Conservation (phyloP, 768 basidiomycete species). For the Hypsizygus marmoreus region DNA sequence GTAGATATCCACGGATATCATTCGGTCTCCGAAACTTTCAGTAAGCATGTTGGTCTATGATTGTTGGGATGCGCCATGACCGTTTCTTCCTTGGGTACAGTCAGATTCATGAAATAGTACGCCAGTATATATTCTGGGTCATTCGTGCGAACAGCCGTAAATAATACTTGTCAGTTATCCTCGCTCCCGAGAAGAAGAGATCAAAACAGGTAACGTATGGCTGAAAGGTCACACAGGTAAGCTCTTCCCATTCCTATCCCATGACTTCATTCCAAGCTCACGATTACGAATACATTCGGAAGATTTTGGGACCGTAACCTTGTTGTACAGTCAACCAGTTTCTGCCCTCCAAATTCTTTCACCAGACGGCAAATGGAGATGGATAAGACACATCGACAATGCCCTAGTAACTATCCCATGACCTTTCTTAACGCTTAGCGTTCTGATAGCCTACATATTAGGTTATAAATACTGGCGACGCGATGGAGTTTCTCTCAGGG, state of each 20-base stretch:
- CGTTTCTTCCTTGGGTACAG: conserved; percentile 19
- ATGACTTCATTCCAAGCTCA: neutral
- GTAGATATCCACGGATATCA: conserved; percentile 40
- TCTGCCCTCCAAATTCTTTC: conserved; percentile 45
- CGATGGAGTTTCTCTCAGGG: conserved; percentile 47
- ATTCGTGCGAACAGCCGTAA: neutral
- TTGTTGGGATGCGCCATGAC: neutral
- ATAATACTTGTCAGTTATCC: conserved; percentile 34
- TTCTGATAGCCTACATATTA: conserved; percentile 7
- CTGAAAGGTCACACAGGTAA: conserved; percentile 50
- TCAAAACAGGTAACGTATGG: conserved; percentile 45
- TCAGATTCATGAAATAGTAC: conserved; percentile 50
- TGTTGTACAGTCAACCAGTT: conserved; percentile 52
- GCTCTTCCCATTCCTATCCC: neutral
- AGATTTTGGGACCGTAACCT: conserved; percentile 28
- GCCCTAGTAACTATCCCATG: conserved; percentile 32
- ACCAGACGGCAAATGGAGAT: conserved; percentile 43
- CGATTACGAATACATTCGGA: neutral
- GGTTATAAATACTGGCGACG: conserved; percentile 50
- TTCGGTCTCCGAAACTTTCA: conserved; percentile 35
- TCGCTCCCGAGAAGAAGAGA: conserved; percentile 43
- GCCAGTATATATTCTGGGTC: conserved; percentile 16
- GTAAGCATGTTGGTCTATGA: conserved; percentile 18
- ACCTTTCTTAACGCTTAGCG: neutral
- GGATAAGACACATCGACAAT: conserved; percentile 48